Base-by-base conservation (phyloP, 2,329 filamentous ascomycete genomes). In the Aureobasidium melanogenum region DNA sequence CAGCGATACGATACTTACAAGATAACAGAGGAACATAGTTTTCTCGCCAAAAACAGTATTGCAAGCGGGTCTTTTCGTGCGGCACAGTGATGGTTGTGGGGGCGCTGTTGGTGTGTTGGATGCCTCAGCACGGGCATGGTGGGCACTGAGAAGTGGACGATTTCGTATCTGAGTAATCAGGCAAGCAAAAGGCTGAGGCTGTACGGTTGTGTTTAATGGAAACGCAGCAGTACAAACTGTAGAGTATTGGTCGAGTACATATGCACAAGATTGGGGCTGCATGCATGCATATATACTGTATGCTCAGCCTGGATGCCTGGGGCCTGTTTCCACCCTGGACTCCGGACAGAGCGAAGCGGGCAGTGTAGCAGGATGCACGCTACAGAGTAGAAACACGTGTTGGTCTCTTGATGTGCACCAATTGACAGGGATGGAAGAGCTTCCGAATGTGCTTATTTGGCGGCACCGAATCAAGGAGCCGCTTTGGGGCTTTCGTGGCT, bases 71-170 rank as follows among this genome's bases (percentile, higher is more conserved):
- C 26, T 44, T 17, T 34, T 54, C 5, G 38, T 43, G 52, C 39
- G 52, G 52, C 52, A 44, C 52, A 44, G 52, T 12, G n/a, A 5
- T 34, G 32, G 14, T 43, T 56, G 52, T 56, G 52, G 52, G 22
- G 52, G 39, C 52, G 28, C 19, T 54, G 50, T 54, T 56, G 52
- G 52, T 57, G 52, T 57, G 54, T 57, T 57, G 54, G 54, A 57
- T 47, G 54, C 54, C 54, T 57, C 54, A 57, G 54, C 54, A 57
- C 54, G 54, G 54, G 41, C 54, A 38, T 36, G 54, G 12, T 26
- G 28, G 41, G 24, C 30, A 12, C 36, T 19, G 22, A 28, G 22
- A 38, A 17, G 38, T n/a, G 32, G 41, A 47, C n/a, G 19, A 43
- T 43, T 43, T 38, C 36, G 39, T 44, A 17, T 43, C 51, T 55